Percentiles rank a stretch among this genome's conserved stretches.
These are phyloP conservation scores for Hanseniaspora lachancei DNA, from an alignment of 805 yeast genomes.

Conservation along the genomic window DNA sequence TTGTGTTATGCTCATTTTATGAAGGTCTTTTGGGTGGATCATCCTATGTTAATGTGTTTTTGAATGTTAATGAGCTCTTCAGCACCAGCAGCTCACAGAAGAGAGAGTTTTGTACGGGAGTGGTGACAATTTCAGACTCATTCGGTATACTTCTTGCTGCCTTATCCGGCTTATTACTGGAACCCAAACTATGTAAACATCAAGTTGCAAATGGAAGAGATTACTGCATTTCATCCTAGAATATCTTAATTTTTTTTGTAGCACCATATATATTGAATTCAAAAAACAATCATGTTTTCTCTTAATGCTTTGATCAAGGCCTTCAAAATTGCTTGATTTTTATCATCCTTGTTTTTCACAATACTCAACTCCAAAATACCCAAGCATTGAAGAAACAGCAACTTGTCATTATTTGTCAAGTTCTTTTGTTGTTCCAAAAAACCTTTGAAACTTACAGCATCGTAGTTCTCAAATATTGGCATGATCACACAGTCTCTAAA, in stretches of 20 bases:
- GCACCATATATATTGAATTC: neutral
- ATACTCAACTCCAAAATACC: slow-evolving; percentile 31
- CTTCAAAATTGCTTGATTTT: slow-evolving; percentile 47
- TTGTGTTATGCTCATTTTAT: slow-evolving; percentile 57
- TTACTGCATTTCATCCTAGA: slow-evolving; percentile 44
- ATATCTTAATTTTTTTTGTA: neutral
- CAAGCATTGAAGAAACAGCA: slow-evolving; percentile 46
- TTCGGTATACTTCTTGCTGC: slow-evolving; percentile 80
- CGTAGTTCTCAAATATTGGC: slow-evolving; percentile 37
- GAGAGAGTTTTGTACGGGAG: slow-evolving; percentile 69
- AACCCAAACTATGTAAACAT: slow-evolving; percentile 53
- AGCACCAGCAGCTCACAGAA: slow-evolving; percentile 30
- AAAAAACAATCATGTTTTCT: slow-evolving; percentile 23
- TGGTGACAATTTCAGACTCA: slow-evolving; percentile 73
- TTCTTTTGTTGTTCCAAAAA: slow-evolving; percentile 28
- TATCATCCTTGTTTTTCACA: slow-evolving; percentile 38
- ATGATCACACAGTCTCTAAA: slow-evolving; percentile 43
- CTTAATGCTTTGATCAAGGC: slow-evolving; percentile 32
- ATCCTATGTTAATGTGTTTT: slow-evolving; percentile 78
- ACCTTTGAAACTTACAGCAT: slow-evolving; percentile 24
- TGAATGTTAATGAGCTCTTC: slow-evolving; percentile 51
- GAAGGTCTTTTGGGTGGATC: slow-evolving; percentile 89
- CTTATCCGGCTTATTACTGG: slow-evolving; percentile 56
- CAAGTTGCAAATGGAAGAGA: slow-evolving; percentile 64
- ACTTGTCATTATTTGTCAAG: slow-evolving; percentile 31